phyloP scores from a whole-genome alignment of 768 basidiomycete genomes.

The Agaricus sinodeliciosus region DNA sequence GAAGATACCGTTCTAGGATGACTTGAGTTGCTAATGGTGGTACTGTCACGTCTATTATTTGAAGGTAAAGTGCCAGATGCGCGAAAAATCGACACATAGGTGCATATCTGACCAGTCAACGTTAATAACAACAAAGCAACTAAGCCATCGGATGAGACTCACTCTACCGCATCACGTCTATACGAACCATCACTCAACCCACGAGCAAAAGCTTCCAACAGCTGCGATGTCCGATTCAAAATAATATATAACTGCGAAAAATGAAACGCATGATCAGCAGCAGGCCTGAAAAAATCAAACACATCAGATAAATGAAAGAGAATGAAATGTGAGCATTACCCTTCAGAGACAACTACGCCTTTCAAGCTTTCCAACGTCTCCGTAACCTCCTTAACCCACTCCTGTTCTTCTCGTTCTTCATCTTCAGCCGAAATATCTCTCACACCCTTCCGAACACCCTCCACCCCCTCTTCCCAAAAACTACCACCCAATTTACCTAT shows the following conservation, averaged over 20 bases:
- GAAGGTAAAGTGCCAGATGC: constrained; percentile 84
- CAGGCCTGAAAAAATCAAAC: constrained; percentile 32
- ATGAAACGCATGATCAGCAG: constrained; percentile 73
- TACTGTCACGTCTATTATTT: constrained; percentile 70
- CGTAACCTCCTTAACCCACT: constrained; percentile 63
- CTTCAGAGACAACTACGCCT: constrained; percentile 54
- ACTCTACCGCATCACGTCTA: constrained; percentile 48
- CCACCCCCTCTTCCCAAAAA: constrained; percentile 73
- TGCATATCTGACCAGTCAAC: background rate
- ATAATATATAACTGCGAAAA: constrained; percentile 78
- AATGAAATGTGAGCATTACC: constrained; percentile 30
- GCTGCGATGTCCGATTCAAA: constrained; percentile 54
- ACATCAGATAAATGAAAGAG: background rate
- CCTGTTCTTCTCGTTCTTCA: constrained; percentile 41
- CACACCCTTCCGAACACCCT: constrained; percentile 35
- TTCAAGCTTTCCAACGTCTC: constrained; percentile 51
- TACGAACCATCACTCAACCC: constrained; percentile 49
- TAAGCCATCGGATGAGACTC: constrained; percentile 18
- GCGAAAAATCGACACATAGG: constrained; percentile 82
- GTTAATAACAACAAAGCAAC: background rate
- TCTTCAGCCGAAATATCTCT: constrained; percentile 17
- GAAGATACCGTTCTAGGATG: constrained; percentile 85
- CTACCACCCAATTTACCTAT: constrained; percentile 62
- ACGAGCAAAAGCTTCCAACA: constrained; percentile 65
- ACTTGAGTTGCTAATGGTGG: constrained; percentile 71